Conservation (phyloP, 73 alveolate species). For the Uronychia binucleata region DNA sequence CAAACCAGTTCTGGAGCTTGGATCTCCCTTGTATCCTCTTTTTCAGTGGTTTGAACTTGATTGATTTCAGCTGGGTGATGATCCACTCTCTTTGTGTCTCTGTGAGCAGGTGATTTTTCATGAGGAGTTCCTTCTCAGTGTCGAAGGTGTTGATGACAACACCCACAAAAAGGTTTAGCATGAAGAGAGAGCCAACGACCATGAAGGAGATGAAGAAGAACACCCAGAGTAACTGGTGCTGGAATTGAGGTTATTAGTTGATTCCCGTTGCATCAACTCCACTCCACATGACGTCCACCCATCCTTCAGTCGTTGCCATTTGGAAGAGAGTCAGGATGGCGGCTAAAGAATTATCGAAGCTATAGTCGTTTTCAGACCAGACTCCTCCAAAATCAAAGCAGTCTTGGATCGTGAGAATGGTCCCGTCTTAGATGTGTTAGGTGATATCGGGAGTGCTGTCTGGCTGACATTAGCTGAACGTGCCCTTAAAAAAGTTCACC, state of each 20-base stretch:
- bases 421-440: too few species aligned
- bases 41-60: background rate
- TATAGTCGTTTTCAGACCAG: slow-evolving; percentile 12
- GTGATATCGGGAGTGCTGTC: background rate
- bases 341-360: slow-evolving; percentile 40
- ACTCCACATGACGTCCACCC: slow-evolving; percentile 63
- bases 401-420: background rate
- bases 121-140: background rate
- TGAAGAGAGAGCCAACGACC: slow-evolving; percentile 15
- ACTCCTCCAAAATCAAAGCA: background rate
- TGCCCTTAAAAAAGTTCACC: slow-evolving; percentile 39
- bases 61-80: background rate
- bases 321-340: slow-evolving; percentile 59
- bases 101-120: slow-evolving; percentile 1
- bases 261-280: background rate
- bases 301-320: slow-evolving; percentile 67
- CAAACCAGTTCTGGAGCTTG: background rate
- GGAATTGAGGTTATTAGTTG: background rate
- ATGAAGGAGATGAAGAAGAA: slow-evolving; percentile 20
- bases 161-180: slow-evolving; percentile 29
- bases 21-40: background rate
- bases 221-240: background rate
- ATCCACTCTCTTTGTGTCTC: slow-evolving; percentile 13
- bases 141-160: slow-evolving; percentile 19
- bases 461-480: slow-evolving; percentile 13